Evolutionary conservation across 257 asterid genomes (phyloP), one percentile per base, ranked within the genome.

Genomic region (Misopates orontium): DNA sequence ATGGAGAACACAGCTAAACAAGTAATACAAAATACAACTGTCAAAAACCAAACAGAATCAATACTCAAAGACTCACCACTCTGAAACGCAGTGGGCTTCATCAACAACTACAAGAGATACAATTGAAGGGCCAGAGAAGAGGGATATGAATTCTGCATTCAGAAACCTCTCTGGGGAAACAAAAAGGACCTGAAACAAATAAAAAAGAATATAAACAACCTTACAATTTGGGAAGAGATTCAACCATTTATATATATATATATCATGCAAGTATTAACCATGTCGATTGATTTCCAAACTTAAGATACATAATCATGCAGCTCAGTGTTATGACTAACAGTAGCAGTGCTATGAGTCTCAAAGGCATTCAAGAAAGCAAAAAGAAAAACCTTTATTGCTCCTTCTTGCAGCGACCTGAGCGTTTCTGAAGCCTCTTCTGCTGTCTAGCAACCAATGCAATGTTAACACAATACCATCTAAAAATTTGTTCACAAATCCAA

Each of bases 11-110:
- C 32, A 47, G 53, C 51, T 32, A 59, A 42, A 48, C 42, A 57
- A 60, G 45, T 51, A 9, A 19, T 10, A 39, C 39, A 36, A 61
- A 49, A 10, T 9, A 25, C 40, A 71, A 24, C 31, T 56, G 54
- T 42, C 57, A 47, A 53, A 66, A 56, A 41, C 41, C 47, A 53
- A 55, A 41, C 44, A 2, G 18, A 56, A 22, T 53, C 20, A 36
- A n/a, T 16, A 40, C 42, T 39, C 63, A 56, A 62, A 65, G 71
- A 72, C 93, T 85, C 85, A 93, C 99, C 99, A 93, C 85, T 93
- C 97, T 48, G 97, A 93, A 60, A 93, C 90, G 73, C 99, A 93
- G 73, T 93, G 99, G 56, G 99, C 99, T 78, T 93, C 99, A 75
- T 93, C 97, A 68, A 93, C 82, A 65, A 90, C 99, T 70, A 88